Evolutionary conservation across 306 rosid genomes (phyloP), one percentile per base, ranked within the genome.

Genomic region (Spatholobus suberectus): DNA sequence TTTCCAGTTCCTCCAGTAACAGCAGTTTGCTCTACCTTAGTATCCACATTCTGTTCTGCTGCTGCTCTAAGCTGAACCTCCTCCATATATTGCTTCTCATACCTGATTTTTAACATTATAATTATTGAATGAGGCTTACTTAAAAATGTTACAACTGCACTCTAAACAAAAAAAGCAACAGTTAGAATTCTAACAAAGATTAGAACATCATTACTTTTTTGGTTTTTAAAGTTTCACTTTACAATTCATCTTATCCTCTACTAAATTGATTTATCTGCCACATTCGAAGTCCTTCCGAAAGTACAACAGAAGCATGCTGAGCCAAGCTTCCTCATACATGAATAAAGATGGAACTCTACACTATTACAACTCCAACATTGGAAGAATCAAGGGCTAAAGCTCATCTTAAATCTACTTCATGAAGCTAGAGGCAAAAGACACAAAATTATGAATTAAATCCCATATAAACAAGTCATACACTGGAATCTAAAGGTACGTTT

Each of bases 1-100:
- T 89, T 88, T 44, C 90, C 97, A 70, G 84, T 62, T 74, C 86
- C 93, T 73, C 83, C 92, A 55, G 77, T 75, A 37, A 49, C 82
- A 43, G 89, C 76, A 70, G 90, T 73, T 88, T 87, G 90, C 82
- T 90, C 89, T 24, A 10, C 81, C 80, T 76, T 76, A 47, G 73
- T 78, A 55, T 86, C 91, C 80, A 80, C 85, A 58, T 80, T 79
- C 83, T 90, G 83, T 81, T 91, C 94, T 35, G 86, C 90, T 76
- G 85, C 92, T 80, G 84, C 91, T 89, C 88, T 89, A 83, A 87
- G 91, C 86, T 89, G 92, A 83, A 90, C 77, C 86, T 92, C 94
- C 87, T 96, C 98, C 92, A 86, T 83, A 85, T 96, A 95, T 81
- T 83, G 86, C 86, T 90, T 93, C 87, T 93, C 99, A 87, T 55